Conservation (phyloP, 805 yeast species). For the Saccharomycopsis oosterbeekiorum region DNA sequence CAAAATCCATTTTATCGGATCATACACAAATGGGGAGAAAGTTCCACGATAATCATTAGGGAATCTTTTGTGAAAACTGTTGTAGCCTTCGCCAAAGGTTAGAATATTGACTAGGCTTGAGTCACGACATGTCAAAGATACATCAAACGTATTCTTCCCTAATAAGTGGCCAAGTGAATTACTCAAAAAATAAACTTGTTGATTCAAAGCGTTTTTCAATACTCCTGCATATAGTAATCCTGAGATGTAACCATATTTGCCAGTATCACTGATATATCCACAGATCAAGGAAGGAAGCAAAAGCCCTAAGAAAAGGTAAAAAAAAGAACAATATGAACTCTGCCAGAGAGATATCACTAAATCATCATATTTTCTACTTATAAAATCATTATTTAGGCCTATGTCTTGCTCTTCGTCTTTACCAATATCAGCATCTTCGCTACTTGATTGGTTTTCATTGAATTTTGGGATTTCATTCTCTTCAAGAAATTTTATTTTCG, state of each 20-base stretch:
- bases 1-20: conserved; percentile 78
- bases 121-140: conserved; percentile 63
- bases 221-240: conserved; percentile 78
- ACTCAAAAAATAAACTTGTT: conserved; percentile 67
- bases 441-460: not conserved
- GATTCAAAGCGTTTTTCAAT: conserved; percentile 58
- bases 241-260: conserved; percentile 35
- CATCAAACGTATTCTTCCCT: conserved; percentile 67
- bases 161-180: conserved; percentile 79
- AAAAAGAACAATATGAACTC: conserved; percentile 53
- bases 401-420: not conserved
- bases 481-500: conserved; percentile 16
- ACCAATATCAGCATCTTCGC: not conserved
- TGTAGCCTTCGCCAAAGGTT: conserved; percentile 85
- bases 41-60: conserved; percentile 84
- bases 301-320: conserved; percentile 43
- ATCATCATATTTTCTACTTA: conserved; percentile 41
- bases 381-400: conserved; percentile 30
- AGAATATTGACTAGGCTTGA: conserved; percentile 43
- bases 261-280: conserved; percentile 61
- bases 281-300: conserved; percentile 57
- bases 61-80: conserved; percentile 92
- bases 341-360: conserved; percentile 35
- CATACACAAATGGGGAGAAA: conserved; percentile 61
- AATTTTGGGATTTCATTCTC: conserved; percentile 6